Base-by-base conservation (phyloP, 345 rosid species). In the Adansonia digitata region DNA sequence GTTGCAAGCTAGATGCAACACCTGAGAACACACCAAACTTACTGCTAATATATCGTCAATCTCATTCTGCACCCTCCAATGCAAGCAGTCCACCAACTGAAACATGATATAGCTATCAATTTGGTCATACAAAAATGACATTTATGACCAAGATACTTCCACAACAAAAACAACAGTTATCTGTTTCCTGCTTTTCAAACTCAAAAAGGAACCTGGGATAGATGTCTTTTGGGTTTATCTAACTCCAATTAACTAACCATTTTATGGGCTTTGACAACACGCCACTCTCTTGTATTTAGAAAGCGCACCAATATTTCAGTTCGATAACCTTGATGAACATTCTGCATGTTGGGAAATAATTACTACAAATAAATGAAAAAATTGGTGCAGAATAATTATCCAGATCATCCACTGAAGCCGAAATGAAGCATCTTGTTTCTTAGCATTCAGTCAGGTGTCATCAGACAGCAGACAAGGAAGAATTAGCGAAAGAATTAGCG, bases 41-140 rank as follows among this genome's bases (percentile, higher is more conserved):
- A 93, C 99, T 8, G 88, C 77, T 76, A 95, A 71, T 68, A 95
- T 91, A 45, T 77, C 82, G 79, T 95, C 97, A 18, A 95, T 95
- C 75, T 87, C 91, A 80, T 89, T 95, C 77, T 93, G 88, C 51
- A 86, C 74, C 83, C 99, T 90, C 99, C 99, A 95, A 62, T 83
- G 84, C 84, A 95, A 83, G 84, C 89, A 86, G 42, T 95, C 97
- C 79, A 93, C 66, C 79, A 95, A 85, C 99, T 95, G 88, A 77
- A 86, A 83, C 57, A 76, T 9, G 26, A 40, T 2, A 39, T 37
- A 37, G 52, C 31, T 37, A 24, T n/a, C 26, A 34, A 49, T 52
- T 64, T 34, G 13, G 56, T 68, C 18, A 62, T 40, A 49, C 22
- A 18, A 70, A 61, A 48, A 60, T 29, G 43, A 61, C 62, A 68